Base-by-base conservation (phyloP, 768 basidiomycete species). In the Leccinellum luteum region DNA sequence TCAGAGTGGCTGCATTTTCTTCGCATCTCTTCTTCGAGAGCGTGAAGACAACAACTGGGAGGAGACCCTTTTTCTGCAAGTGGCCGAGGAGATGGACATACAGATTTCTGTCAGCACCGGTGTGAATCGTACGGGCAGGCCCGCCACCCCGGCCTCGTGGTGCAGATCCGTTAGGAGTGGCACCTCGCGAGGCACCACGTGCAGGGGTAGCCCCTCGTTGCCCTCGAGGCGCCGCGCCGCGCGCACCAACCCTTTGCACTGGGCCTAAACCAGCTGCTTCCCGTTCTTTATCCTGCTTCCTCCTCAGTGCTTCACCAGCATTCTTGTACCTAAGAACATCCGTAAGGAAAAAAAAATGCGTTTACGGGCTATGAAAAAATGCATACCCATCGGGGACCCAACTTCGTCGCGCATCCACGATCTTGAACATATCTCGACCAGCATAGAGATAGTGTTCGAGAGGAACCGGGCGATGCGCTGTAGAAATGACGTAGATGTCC, bases 401-500 rank as follows among this genome's bases (percentile, higher is more conserved):
- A 52, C 82, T 81, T 41, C 94, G 83, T 53, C 83, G 81, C 0
- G 89, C 79, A 69, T 96, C 86, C 23, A 99, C 92, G 56, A 98
- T 92, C 76, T 96, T 98, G 79, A 90, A 90, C 66, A 89, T 77
- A 45, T 97, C 94, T 57, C 87, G 82, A n/a, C 94, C 92, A 6
- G 95, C 93, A 73, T 97, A 99, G 3, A 99, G 77, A 74, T 88
- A 96, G 76, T 98, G 96, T 73, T 98, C 96, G 54, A 99, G 80
- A 6, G 97, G 97, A 6, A 99, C 97, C 0, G 97, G 97, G 54
- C 97, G 82, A 72, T 98, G 94, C 3, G 89, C 85, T 0, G 97
- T 99, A 9, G 92, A 96, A 61, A 99, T 98, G 48, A 99, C 97
- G 71, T 98, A 98, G 54, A 99, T 98, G 62, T 98, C 94, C 72